phyloP scores from a whole-genome alignment of 2,329 filamentous ascomycete genomes.

The Diaporthe helianthi region DNA sequence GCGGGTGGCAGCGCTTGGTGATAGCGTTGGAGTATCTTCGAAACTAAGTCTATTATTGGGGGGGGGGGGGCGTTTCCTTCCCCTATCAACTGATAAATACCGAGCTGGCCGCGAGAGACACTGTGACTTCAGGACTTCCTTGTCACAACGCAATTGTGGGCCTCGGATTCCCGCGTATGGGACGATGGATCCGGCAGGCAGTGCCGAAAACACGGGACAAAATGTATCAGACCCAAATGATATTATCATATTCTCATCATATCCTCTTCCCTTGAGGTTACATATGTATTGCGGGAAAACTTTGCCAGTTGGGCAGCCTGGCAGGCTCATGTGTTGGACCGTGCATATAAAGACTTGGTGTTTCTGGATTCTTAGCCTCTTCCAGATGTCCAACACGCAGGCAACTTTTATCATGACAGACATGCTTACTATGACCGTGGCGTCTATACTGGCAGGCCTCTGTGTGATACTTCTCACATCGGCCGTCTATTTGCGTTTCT shows the following conservation, averaged over 20 bases:
- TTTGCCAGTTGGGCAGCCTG: not conserved
- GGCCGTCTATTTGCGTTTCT: constrained; percentile 1
- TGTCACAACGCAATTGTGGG: constrained; percentile 2
- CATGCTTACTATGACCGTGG: not conserved
- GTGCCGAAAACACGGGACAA: not conserved
- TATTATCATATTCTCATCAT: not conserved
- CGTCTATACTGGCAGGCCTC: not conserved
- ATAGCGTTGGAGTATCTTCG: not conserved
- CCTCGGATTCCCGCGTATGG: constrained; percentile 1
- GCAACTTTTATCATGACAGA: not conserved
- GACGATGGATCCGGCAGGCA: not conserved
- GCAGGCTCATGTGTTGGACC: not conserved
- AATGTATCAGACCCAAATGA: not conserved
- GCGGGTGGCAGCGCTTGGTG: not conserved
- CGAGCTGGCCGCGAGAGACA: not conserved
- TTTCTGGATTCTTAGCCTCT: not conserved
- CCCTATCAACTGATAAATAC: not conserved
- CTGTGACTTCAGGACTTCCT: not conserved
- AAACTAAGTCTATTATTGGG: not conserved
- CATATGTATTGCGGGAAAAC: not conserved
- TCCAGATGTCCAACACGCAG: no score
- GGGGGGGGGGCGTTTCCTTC: not conserved
- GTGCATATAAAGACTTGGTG: not conserved
- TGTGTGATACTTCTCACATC: not conserved
- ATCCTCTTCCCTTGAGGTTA: not conserved